These are phyloP conservation scores for Oehlia diaphana DNA, from an alignment of 192 early-diverging fungal species.

Conservation along the genomic window DNA sequence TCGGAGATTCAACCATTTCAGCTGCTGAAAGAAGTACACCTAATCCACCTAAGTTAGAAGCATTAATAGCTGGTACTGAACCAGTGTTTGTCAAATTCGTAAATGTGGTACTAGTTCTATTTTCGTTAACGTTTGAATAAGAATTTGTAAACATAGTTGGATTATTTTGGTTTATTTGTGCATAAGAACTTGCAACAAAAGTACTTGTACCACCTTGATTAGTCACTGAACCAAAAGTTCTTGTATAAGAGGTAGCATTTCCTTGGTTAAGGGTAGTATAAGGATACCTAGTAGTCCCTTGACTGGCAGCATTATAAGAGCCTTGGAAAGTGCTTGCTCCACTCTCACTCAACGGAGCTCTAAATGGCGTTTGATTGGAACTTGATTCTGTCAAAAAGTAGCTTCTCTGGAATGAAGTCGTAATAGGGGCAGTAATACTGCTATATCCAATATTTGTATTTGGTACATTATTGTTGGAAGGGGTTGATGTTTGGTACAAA, in stretches of 20 bases:
- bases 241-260: background rate
- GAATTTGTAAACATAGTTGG: background rate
- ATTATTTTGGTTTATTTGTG: background rate
- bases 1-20: background rate
- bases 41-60: background rate
- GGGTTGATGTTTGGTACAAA: background rate
- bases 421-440: too few relatives aligned
- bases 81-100: background rate
- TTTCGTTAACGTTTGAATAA: background rate
- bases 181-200: background rate
- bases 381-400: background rate
- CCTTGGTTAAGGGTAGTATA: background rate
- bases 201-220: background rate
- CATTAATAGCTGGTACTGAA: background rate
- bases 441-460: background rate
- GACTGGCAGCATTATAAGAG: background rate
- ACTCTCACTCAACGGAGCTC: background rate
- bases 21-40: background rate
- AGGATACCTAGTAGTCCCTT: background rate
- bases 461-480: background rate
- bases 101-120: background rate
- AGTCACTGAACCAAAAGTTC: background rate
- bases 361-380: background rate
- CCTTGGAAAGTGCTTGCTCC: background rate
- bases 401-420: too few relatives aligned